These are phyloP conservation scores for Chiua virens DNA, from an alignment of 768 basidiomycete genomes.

Conservation along the genomic window DNA sequence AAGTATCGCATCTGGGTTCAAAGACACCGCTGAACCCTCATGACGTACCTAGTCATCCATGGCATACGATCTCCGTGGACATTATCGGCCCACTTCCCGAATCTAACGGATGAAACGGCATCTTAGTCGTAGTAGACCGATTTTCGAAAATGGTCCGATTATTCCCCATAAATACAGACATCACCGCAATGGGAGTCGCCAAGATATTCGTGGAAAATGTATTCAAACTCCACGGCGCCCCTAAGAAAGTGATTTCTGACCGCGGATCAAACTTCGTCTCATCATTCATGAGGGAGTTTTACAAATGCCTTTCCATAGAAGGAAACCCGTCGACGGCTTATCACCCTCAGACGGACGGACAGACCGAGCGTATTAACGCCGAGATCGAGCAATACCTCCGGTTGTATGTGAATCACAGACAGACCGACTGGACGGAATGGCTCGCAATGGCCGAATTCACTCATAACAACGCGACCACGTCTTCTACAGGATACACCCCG, in stretches of 20 bases:
- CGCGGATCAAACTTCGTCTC: constrained; percentile 30
- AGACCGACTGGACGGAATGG: too few species aligned
- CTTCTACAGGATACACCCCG: too few species aligned
- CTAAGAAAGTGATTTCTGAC: constrained; percentile 11
- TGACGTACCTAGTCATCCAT: constrained; percentile 9
- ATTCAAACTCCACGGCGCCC: constrained; percentile 28
- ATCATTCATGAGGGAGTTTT: not conserved
- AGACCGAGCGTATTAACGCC: not conserved
- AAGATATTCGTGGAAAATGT: constrained; percentile 20
- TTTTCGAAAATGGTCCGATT: constrained; percentile 4
- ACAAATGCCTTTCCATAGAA: too few species aligned
- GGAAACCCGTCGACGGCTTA: constrained; percentile 38
- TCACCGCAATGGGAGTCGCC: constrained; percentile 19
- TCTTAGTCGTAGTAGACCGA: not conserved
- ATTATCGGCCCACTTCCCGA: not conserved
- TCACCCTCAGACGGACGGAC: constrained; percentile 32
- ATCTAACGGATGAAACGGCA: not conserved
- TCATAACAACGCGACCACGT: too few species aligned
- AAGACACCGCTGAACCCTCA: constrained; percentile 17
- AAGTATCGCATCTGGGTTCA: too few species aligned
- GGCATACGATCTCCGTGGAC: constrained; percentile 1
- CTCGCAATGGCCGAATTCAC: too few species aligned
- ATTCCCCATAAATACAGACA: not conserved
- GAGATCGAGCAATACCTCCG: not conserved
- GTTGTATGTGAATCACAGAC: not conserved